Conservation (phyloP, 306 rosid species). For the Vachellia collinsii region DNA sequence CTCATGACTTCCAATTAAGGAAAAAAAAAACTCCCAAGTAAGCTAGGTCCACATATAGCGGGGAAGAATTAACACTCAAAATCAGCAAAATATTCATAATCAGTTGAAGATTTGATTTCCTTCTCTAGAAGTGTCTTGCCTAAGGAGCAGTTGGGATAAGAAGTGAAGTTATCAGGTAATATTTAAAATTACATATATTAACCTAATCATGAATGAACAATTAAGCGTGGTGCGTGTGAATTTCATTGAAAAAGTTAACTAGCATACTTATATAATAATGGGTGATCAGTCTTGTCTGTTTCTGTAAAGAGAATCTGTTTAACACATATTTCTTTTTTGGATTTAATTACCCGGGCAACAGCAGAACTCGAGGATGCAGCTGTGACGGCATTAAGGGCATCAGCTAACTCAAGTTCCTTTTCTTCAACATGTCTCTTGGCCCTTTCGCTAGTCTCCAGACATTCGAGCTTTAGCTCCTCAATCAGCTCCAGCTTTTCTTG, state of each 20-base stretch:
- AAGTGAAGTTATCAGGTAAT: not conserved
- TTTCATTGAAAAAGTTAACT: not conserved
- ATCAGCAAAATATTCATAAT: not conserved
- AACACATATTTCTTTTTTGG: not conserved
- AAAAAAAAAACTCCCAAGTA: not conserved
- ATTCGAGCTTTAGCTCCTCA: not conserved
- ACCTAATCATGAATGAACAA: not conserved
- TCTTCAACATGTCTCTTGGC: not conserved
- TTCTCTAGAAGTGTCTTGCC: no score
- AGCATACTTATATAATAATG: not conserved
- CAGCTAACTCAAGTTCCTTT: not conserved
- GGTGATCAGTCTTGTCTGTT: not conserved
- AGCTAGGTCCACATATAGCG: not conserved
- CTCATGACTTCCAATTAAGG: not conserved
- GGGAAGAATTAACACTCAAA: not conserved
- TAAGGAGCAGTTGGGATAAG: not conserved
- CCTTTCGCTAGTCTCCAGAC: not conserved
- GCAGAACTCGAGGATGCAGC: not conserved
- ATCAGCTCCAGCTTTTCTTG: not conserved
- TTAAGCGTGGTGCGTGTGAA: no score
- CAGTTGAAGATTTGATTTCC: not conserved
- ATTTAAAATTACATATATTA: not conserved
- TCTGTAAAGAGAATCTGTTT: not conserved
- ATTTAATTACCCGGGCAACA: not conserved
- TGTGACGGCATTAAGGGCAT: not conserved